These are phyloP conservation scores for Candida maltosa DNA, from an alignment of 805 yeast genomes.

Conservation along the genomic window DNA sequence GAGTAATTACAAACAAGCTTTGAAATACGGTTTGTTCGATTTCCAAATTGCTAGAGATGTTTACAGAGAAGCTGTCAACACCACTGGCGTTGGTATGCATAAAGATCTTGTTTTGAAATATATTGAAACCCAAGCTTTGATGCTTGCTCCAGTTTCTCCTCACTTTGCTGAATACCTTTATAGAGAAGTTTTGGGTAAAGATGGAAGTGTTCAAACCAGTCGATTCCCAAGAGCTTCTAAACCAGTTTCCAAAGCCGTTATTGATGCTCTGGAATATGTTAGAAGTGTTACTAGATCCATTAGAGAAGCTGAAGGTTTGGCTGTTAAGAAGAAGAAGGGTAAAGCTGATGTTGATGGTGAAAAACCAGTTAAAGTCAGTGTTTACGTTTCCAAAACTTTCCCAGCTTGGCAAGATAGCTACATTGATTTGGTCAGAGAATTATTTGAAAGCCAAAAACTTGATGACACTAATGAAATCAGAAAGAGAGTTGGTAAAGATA, in stretches of 20 bases:
- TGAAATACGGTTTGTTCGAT: constrained; percentile 89
- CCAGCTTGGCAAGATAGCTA: constrained; percentile 65
- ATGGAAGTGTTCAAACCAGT: constrained; percentile 67
- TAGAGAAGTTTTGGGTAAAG: constrained; percentile 72
- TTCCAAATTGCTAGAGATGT: constrained; percentile 94
- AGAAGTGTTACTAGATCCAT: constrained; percentile 76
- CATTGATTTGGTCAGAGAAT: constrained; percentile 67
- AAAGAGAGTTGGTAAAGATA: constrained; percentile 75
- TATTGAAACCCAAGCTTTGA: constrained; percentile 80
- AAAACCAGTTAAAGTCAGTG: constrained; percentile 68
- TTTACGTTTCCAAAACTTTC: constrained; percentile 76
- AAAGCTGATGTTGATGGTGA: constrained; percentile 69
- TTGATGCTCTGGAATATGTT: constrained; percentile 75
- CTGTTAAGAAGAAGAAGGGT: constrained; percentile 80
- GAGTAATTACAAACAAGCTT: constrained; percentile 83
- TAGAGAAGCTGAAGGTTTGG: constrained; percentile 89
- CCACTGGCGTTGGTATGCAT: constrained; percentile 65
- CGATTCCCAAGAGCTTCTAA: constrained; percentile 74
- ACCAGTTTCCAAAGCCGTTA: constrained; percentile 58
- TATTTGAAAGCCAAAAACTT: constrained; percentile 62
- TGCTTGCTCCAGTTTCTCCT: constrained; percentile 91
- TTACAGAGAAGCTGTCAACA: constrained; percentile 74
- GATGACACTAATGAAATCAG: constrained; percentile 64
- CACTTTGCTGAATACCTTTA: constrained; percentile 91
- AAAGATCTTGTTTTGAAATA: constrained; percentile 75